Evolutionary conservation across 2,329 filamentous ascomycete species (phyloP), one percentile per base, ranked within the genome.

Genomic region (Scedosporium apiospermum): DNA sequence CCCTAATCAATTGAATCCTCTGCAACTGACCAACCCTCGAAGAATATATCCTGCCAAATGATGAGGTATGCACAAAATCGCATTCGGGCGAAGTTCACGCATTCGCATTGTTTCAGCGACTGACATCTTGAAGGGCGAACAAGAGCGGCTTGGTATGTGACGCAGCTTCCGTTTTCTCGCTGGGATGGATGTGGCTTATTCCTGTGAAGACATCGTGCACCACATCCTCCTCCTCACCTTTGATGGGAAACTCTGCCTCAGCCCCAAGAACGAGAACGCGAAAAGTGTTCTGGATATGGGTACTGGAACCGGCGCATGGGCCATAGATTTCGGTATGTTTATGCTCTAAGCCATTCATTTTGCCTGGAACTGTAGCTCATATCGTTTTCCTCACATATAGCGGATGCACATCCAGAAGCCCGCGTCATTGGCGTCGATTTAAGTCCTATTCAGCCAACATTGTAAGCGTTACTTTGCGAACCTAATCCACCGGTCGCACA

Each of bases 401-500:
- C 68, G 5, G 69, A 72, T 34, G 67, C 66, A 21, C 69, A 70
- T 27, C 70, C 68, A 2, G 68, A 67, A 42, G 62, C 73, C 23
- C 60, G 71, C 64, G 68, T 77, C 18, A 67, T 75, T 3, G 77
- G 76, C 2, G 73, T 77, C 4, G 76, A 78, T 65, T 67, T 78
- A n/a, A 76, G 74, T 34, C 76, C 76, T 0, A 77, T 78, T 2
- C 76, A 78, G 30, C 74, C 76, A 0, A 63, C 62, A 0, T 72
- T 74, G 72, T 75, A 65, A 12, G 70, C 61, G 30, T 1, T 34
- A 7, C 9, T 9, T 34, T 34, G 1, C 30, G 1, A 9, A 34
- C 30, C 30, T 9, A 34, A 9, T 34, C 30, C 30, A 7, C 7
- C 30, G 9, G 1, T 9, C 30, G 3, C 6, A 9, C 6, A 34